These are phyloP conservation scores for Centrapalus pauciflorus DNA, from an alignment of 129 eudicot species.

Conservation along the genomic window DNA sequence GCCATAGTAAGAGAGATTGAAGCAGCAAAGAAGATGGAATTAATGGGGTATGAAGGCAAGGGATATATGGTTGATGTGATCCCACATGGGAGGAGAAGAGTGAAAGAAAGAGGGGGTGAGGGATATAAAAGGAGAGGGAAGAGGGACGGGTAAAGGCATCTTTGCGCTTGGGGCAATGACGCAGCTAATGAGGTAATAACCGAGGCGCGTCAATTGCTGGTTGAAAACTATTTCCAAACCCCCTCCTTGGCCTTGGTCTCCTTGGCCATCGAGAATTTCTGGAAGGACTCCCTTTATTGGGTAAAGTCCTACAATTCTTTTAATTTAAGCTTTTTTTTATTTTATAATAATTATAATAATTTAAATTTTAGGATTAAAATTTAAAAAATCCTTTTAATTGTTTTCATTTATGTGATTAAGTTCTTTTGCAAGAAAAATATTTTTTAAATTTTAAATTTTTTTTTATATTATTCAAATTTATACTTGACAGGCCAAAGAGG, in stretches of 20 bases:
- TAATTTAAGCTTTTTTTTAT: neutral
- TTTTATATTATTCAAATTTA: no score
- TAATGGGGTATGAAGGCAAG: no score
- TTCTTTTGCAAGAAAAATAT: no score
- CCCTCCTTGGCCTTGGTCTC: constrained; percentile 36
- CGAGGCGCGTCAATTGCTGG: constrained; percentile 71
- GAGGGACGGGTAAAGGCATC: neutral
- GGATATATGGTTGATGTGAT: no score
- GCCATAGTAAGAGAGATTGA: no score
- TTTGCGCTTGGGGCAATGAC: constrained; percentile 37
- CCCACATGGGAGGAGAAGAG: constrained; percentile 15
- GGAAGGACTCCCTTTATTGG: constrained; percentile 21
- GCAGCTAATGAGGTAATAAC: constrained; percentile 45
- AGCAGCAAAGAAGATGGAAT: no score
- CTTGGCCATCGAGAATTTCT: constrained; percentile 38
- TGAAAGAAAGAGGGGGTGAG: neutral
- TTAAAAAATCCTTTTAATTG: no score
- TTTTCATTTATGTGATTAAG: no score
- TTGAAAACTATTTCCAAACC: constrained; percentile 58
- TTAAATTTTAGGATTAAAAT: no score
- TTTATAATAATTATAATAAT: no score
- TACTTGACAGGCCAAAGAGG: no score
- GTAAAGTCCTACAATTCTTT: constrained; percentile 16
- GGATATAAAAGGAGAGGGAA: neutral
- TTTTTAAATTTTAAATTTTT: neutral